Conservation (phyloP, 768 basidiomycete species). For the Lentinula edodes region DNA sequence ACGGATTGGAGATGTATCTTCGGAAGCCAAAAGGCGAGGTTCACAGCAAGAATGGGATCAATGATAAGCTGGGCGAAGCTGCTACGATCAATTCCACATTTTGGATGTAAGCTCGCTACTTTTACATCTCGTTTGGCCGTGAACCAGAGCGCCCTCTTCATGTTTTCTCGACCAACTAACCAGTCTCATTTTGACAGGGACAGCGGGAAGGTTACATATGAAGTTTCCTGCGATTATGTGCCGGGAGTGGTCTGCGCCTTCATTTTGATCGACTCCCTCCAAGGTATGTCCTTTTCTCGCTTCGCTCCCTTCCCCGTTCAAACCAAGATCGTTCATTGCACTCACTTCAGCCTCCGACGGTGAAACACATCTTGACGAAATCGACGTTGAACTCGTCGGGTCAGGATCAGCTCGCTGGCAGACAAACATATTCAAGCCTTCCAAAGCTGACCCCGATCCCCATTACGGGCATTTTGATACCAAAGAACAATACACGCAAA, state of each 20-base stretch:
- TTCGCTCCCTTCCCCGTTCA: not conserved
- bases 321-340: not conserved
- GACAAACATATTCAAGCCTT: slow-evolving; percentile 27
- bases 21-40: slow-evolving; percentile 19
- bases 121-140: not conserved
- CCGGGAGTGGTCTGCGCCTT: slow-evolving; percentile 27
- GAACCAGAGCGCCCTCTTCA: too few relatives aligned
- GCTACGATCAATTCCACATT: slow-evolving; percentile 32
- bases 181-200: not conserved
- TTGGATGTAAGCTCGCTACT: slow-evolving; percentile 14
- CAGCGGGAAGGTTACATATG: slow-evolving; percentile 23
- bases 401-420: slow-evolving; percentile 28
- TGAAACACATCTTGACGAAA: slow-evolving; percentile 22
- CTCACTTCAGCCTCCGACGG: not conserved
- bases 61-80: slow-evolving; percentile 25
- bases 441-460: slow-evolving; percentile 16
- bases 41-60: slow-evolving; percentile 16
- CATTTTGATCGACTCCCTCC: slow-evolving; percentile 23
- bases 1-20: slow-evolving; percentile 22
- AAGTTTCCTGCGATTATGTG: slow-evolving; percentile 18
- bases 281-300: slow-evolving; percentile 5
- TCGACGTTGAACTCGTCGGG: slow-evolving; percentile 30
- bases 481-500: not conserved
- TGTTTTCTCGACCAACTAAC: not conserved
- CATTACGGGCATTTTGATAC: slow-evolving; percentile 25